Base-by-base conservation (phyloP, 805 yeast species). In the Vanderwaltozyma tropicalis region DNA sequence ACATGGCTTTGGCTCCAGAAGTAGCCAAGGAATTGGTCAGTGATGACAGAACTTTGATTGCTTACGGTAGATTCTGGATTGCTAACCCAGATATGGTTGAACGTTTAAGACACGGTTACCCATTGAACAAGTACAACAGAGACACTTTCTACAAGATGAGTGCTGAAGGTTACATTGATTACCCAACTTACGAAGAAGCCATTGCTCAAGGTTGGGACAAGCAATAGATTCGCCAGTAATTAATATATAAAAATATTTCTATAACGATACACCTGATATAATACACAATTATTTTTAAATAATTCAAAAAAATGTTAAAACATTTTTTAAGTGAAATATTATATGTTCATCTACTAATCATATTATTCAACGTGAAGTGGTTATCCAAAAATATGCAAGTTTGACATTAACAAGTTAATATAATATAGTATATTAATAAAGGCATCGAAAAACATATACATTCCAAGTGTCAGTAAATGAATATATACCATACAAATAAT, bases 81-180 rank as follows among this genome's bases (percentile, higher is more conserved):
- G 54, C 77, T 19, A 75, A 75, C 57, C 79, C 80, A 3, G 81
- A 76, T 47, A 50, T 76, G 24, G 67, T 64, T 12, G 46, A 54
- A 9, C 59, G 76, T 41, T 42, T 75, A 30, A 52, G 61, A 41
- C 53, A 67, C 24, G 66, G 66, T 20, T 38, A 53, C 28, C 63
- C 64, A 30, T 52, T 74, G 43, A 62, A 60, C 40, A 45, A 54
- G 22, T 75, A 73, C 48, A 63, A 73, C 48, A 63, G 80, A 52
- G 42, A 45, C 15, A 64, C 71, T 6, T 75, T 75, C 56, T 76
- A 74, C 49, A 39, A 45, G 20, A 40, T 49, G 28, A 44, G 50
- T 12, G 57, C 55, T 5, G 44, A 52, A 36, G 74, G 74, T n/a
- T 70, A 68, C 51, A 50, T 53, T 2, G 73, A 67, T 39, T 68